Base-by-base conservation (phyloP, 257 asterid species). In the Thymus mandschuricus region DNA sequence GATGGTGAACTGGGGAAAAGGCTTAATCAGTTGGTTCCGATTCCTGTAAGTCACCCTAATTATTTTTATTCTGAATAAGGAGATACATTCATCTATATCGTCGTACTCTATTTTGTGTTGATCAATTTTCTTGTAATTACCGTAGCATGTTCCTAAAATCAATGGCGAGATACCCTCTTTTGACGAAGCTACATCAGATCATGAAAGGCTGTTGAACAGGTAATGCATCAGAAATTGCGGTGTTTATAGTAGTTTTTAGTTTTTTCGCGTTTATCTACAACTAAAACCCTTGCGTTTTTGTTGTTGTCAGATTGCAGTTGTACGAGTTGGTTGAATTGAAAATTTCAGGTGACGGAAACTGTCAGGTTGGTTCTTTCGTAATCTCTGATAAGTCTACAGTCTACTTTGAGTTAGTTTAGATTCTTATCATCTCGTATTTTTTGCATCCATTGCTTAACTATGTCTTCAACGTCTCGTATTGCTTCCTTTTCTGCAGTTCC, bases 1-100 rank as follows among this genome's bases (percentile, higher is more conserved):
- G 97, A 90, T 81, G 95, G 95, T 73, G 97, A 90, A 76, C 76
- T 92, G 66, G 98, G 96, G 40, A 90, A 80, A 78, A 80, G 98
- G 80, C 75, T 88, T 80, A 86, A 81, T 79, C 92, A 90, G 73
- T 83, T 92, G 93, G 82, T 81, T 64, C 80, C 98, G 3, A 77
- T 88, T 63, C 89, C 97, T 73, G 98, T 92, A 85, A 79, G 96
- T 84, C 71, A 61, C 11, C 72, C 57, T 30, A 60, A 43, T 35
- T 35, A 4, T 2, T 33, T 51, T 3, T 0, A n/a, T 59, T 59
- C 59, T 54, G 30, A 13, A 12, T 43, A 10, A 11, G 44, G 62
- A 38, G 67, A 54, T 2, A 50, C 1, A n/a, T n/a, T 50, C n/a
- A 13, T 4, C 56, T 50, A 50, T 50, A 3, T 2, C 7, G 28